Conservation (phyloP, 768 basidiomycete genomes). For the Punctularia strigosozonata region DNA sequence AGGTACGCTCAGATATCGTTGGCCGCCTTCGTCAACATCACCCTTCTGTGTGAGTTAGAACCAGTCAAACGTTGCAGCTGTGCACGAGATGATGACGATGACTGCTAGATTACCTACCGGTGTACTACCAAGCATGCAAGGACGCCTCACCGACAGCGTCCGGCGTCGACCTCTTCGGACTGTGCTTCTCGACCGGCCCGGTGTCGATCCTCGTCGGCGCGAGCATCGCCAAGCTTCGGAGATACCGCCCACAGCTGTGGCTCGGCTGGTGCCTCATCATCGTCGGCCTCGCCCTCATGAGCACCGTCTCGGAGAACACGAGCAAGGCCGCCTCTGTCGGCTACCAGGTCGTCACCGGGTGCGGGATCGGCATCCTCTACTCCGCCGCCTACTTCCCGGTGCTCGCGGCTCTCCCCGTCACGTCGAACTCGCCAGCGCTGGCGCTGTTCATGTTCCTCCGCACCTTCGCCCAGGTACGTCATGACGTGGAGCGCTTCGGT, state of each 20-base stretch:
- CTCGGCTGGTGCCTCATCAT: slow-evolving; percentile 18
- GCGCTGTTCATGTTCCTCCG: slow-evolving; percentile 18
- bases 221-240: slow-evolving; percentile 14
- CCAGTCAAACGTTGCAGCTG: not conserved
- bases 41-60: slow-evolving; percentile 12
- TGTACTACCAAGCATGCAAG: slow-evolving; percentile 32
- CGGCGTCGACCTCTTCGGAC: slow-evolving; percentile 21
- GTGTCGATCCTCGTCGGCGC: slow-evolving; percentile 20
- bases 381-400: slow-evolving; percentile 21
- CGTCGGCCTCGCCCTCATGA: slow-evolving; percentile 24
- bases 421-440: slow-evolving; percentile 20
- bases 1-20: slow-evolving; percentile 23
- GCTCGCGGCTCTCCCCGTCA: slow-evolving; percentile 21
- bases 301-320: slow-evolving; percentile 14
- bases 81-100: not conserved
- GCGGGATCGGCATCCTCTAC: slow-evolving; percentile 23
- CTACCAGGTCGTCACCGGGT: slow-evolving; percentile 13
- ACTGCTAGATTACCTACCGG: slow-evolving; percentile 24
- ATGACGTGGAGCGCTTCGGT: not conserved
- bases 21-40: slow-evolving; percentile 11
- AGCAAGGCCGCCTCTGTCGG: slow-evolving; percentile 8
- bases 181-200: slow-evolving; percentile 18
- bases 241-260: slow-evolving; percentile 23
- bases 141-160: slow-evolving; percentile 20
- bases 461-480: slow-evolving; percentile 12